Evolutionary conservation across 352 stramenopile species (phyloP), one percentile per base, ranked within the genome.

Genomic region (Phytophthora sojae): DNA sequence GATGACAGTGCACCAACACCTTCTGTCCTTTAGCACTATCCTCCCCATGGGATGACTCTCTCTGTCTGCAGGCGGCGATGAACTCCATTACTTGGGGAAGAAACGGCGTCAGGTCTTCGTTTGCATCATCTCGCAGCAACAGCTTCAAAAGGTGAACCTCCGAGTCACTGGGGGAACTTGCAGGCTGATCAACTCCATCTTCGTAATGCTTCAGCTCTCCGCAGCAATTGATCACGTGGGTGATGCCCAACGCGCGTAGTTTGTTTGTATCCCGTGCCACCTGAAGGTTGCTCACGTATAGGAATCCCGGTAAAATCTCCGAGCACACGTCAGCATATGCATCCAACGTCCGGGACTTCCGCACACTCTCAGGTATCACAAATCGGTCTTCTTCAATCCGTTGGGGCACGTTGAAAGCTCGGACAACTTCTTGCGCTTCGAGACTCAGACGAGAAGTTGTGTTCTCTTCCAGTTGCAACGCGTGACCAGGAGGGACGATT

Each of bases 21-120:
- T 79, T 78, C 6, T 60, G 44, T 26, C 0, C 23, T 32, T 30
- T 50, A 9, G 7, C 7, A 32, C 21, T 57, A 3, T 21, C 49
- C 4, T 65, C 45, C 3, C 57, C 8, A 19, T 29, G 14, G 11
- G 23, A 32, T 0, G 42, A 25, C 29, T 57, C 12, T 37, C 51
- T 44, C 17, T 76, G 25, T 19, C 63, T 67, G 8, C 69, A 77
- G 3, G 12, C 29, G 0, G 79, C 52, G 47, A 94, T 82, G 25
- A 77, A 90, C 12, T 75, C 62, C 44, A 90, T 57, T 19, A 88
- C 76, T 55, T 73, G 63, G 11, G 78, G 76, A 4, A 93, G 47
- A 30, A 94, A 94, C 25, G 83, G 85, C 14, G 69, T 69, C 26
- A 94, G 68, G 30, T 93, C 82, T 70, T 94, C 86, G n/a, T 75